phyloP scores from a whole-genome alignment of 2,329 filamentous ascomycete genomes.

The Podosphaera xanthii region DNA sequence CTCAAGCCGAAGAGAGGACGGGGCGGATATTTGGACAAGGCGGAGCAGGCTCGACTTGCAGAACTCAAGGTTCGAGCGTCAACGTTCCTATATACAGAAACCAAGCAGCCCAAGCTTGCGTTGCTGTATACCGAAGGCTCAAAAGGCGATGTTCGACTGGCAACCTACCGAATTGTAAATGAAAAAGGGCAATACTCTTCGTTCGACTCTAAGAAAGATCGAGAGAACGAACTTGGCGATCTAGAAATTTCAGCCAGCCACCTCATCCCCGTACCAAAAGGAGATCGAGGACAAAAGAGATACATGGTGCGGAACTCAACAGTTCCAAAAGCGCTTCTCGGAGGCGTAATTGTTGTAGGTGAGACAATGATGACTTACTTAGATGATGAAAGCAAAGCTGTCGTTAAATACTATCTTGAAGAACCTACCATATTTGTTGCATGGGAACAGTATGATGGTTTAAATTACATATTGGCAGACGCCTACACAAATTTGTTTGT shows the following conservation, averaged over 20 bases:
- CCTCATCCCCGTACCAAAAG: conserved; percentile 36
- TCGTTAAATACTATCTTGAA: conserved; percentile 38
- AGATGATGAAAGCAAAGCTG: conserved; percentile 49
- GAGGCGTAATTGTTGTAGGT: conserved; percentile 52
- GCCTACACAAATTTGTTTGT: conserved; percentile 74
- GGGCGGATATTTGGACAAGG: conserved; percentile 33
- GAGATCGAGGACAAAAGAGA: conserved; percentile 33
- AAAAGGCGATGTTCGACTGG: conserved; percentile 30
- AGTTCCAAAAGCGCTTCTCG: conserved; percentile 31
- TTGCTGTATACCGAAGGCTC: conserved; percentile 41
- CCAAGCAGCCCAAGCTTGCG: conserved; percentile 34
- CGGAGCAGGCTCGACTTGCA: conserved; percentile 36
- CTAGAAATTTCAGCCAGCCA: conserved; percentile 33
- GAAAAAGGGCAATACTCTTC: conserved; percentile 28
- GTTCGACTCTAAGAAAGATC: conserved; percentile 31
- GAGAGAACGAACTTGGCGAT: conserved; percentile 30
- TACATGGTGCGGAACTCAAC: conserved; percentile 31
- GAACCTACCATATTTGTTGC: conserved; percentile 74
- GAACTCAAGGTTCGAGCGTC: conserved; percentile 45
- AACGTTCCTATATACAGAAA: conserved; percentile 36
- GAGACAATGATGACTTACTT: conserved; percentile 71
- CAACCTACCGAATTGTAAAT: conserved; percentile 37
- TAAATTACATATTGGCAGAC: conserved; percentile 71
- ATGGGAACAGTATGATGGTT: conserved; percentile 67
- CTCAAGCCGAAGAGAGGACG: conserved; percentile 28